Evolutionary conservation across 2,329 filamentous ascomycete genomes (phyloP).

Genomic region (Fusarium gaditjirri): DNA sequence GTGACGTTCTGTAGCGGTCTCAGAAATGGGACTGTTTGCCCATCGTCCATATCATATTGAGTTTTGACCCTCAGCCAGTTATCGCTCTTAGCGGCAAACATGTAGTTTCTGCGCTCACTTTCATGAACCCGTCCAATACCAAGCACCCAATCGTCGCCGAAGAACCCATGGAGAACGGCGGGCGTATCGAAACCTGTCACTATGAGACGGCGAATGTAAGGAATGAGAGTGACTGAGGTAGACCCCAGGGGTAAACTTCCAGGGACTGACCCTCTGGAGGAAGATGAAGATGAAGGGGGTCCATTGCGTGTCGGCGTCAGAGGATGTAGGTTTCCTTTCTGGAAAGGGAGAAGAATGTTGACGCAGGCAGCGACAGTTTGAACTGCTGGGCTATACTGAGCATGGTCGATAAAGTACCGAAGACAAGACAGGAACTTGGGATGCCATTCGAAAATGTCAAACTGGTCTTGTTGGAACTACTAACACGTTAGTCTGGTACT

Average conservation of each 20-base stretch:
- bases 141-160: conserved; percentile 88
- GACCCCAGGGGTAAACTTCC: conserved; percentile 23
- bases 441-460: conserved; percentile 94
- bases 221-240: conserved; percentile 74
- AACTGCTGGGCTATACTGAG: conserved; percentile 83
- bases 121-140: conserved; percentile 88
- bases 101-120: conserved; percentile 90
- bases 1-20: conserved; percentile 81
- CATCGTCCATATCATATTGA: conserved; percentile 86
- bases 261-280: conserved; percentile 45
- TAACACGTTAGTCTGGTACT: conserved; percentile 24
- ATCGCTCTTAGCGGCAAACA: conserved; percentile 93
- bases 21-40: conserved; percentile 89
- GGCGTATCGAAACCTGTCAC: conserved; percentile 91
- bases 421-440: conserved; percentile 90
- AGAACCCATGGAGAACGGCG: conserved; percentile 91
- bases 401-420: conserved; percentile 89
- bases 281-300: conserved; percentile 39
- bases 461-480: conserved; percentile 61
- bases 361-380: conserved; percentile 90
- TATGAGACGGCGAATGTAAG: conserved; percentile 89
- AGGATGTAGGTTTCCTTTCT: conserved; percentile 61
- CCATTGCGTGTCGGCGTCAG: conserved; percentile 54
- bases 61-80: conserved; percentile 90
- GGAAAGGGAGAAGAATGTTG: conserved; percentile 91